Evolutionary conservation across 331 rosid species (phyloP).

Genomic region (Cydonia oblonga): DNA sequence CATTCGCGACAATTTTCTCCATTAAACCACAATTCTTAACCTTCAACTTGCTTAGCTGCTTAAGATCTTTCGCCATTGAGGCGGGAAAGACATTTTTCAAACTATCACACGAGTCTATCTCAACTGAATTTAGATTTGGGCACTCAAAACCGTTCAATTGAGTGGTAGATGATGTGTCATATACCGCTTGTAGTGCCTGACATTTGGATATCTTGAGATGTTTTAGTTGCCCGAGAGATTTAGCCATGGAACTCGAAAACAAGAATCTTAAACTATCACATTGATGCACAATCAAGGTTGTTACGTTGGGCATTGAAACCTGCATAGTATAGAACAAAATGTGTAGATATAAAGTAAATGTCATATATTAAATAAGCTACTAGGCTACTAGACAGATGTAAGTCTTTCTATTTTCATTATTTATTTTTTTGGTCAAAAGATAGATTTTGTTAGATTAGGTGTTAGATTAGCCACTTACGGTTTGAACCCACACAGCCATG

Average conservation of each 20-base stretch:
- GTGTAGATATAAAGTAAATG: background rate
- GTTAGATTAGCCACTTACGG: too few relatives aligned
- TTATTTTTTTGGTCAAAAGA: too few relatives aligned
- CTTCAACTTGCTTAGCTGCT: rapidly evolving
- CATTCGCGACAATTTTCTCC: background rate
- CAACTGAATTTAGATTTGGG: background rate
- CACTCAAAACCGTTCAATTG: background rate
- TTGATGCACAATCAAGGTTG: background rate
- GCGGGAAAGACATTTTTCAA: background rate
- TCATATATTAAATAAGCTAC: too few relatives aligned
- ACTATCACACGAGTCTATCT: background rate
- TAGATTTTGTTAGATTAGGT: too few relatives aligned
- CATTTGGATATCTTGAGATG: background rate
- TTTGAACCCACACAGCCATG: too few relatives aligned
- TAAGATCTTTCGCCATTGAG: background rate
- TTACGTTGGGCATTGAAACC: too few relatives aligned
- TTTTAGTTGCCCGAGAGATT: background rate
- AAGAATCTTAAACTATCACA: background rate
- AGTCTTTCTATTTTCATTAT: too few relatives aligned
- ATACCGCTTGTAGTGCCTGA: background rate
- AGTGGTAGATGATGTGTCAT: background rate
- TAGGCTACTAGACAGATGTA: too few relatives aligned
- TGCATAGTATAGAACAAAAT: too few relatives aligned
- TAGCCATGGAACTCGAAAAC: background rate
- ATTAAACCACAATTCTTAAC: background rate